phyloP scores from a whole-genome alignment of 75 land plant genomes.

The Picea sitchensis region DNA sequence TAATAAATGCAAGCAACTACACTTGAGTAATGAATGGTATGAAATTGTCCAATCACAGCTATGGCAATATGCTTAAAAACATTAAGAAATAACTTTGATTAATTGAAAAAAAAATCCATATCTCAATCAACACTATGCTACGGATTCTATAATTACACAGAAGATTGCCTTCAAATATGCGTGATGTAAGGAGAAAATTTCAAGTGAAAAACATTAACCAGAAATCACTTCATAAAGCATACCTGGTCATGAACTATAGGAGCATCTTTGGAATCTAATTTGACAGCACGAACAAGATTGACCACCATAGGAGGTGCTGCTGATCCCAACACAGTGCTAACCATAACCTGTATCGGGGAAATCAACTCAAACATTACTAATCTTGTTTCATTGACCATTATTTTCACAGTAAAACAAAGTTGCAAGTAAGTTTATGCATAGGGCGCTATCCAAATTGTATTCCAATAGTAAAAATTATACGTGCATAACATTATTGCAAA shows the following conservation, averaged over 20 bases:
- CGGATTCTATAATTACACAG: background rate
- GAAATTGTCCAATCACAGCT: background rate
- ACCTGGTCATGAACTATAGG: constrained; percentile 28
- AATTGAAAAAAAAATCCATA: background rate
- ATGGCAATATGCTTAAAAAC: background rate
- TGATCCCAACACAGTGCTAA: constrained; percentile 62
- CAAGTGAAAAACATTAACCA: background rate
- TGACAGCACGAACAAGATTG: constrained; percentile 37
- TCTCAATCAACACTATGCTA: background rate
- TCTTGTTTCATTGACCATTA: background rate
- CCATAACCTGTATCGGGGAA: constrained; percentile 35
- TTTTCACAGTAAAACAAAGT: too few relatives aligned
- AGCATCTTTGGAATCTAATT: constrained; percentile 30
- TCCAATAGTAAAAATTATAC: too few relatives aligned
- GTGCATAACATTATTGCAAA: too few relatives aligned
- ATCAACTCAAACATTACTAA: constrained; percentile 3
- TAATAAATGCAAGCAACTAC: background rate
- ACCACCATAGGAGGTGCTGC: constrained; percentile 54
- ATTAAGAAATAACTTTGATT: background rate
- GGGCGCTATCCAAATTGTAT: too few relatives aligned
- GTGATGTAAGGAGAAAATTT: background rate
- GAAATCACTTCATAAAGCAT: background rate
- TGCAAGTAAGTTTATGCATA: too few relatives aligned
- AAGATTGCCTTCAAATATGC: background rate
- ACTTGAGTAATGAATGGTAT: background rate